These are phyloP conservation scores for Cyberlindnera euphorbiae DNA, from an alignment of 805 yeast genomes.

Conservation along the genomic window DNA sequence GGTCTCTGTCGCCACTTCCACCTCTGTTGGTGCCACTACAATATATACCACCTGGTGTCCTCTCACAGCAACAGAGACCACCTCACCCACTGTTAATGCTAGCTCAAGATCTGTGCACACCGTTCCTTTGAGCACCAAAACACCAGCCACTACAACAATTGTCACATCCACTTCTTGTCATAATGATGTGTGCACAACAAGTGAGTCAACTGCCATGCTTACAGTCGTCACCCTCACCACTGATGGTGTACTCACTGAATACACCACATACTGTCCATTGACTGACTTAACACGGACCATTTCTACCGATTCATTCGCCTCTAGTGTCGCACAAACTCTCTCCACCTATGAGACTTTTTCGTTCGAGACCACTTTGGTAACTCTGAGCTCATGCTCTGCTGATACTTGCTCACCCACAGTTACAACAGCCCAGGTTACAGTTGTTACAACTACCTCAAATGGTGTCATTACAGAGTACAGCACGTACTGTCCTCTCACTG, in stretches of 20 bases:
- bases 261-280: slow-evolving; percentile 25
- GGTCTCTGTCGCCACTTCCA: slow-evolving; percentile 28
- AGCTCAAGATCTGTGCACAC: no score
- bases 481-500: slow-evolving; percentile 34
- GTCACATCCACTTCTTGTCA: slow-evolving; percentile 22
- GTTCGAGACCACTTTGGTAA: slow-evolving; percentile 13
- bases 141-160: slow-evolving; percentile 11
- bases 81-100: background rate
- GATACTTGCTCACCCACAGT: slow-evolving; percentile 24
- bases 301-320: no score
- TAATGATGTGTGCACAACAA: slow-evolving; percentile 9
- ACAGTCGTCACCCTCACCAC: slow-evolving; percentile 31
- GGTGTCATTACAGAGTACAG: slow-evolving; percentile 28
- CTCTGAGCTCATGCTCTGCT: slow-evolving; percentile 17
- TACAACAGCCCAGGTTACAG: slow-evolving; percentile 23
- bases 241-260: slow-evolving; percentile 25
- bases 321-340: no score
- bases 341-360: background rate
- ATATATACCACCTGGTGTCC: slow-evolving; percentile 24
- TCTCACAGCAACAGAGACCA: slow-evolving; percentile 4
- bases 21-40: slow-evolving; percentile 27
- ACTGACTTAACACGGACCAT: slow-evolving; percentile 1
- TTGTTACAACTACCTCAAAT: slow-evolving; percentile 22
- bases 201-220: slow-evolving; percentile 17
- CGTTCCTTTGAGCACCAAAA: no score